Evolutionary conservation across 768 basidiomycete genomes (phyloP).

Genomic region (Podaxis sp.): DNA sequence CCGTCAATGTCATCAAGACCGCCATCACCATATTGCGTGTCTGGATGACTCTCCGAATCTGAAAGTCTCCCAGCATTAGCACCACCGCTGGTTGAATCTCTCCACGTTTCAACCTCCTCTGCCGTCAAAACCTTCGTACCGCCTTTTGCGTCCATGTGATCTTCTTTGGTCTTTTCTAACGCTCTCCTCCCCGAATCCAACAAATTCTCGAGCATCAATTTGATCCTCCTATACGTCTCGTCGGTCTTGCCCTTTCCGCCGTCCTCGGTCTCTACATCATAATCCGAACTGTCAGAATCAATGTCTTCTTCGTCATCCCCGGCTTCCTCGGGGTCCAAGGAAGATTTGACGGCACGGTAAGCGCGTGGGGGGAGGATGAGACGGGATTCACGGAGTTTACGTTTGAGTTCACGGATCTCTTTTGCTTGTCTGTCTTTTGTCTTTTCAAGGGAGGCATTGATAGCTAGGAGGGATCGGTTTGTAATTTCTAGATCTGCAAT

Average conservation of each 20-base stretch:
- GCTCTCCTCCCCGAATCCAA: slow-evolving; percentile 59
- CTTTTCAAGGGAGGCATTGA: slow-evolving; percentile 81
- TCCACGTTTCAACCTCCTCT: slow-evolving; percentile 69
- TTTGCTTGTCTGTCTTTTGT: slow-evolving; percentile 77
- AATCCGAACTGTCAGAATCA: slow-evolving; percentile 40
- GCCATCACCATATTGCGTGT: slow-evolving; percentile 18
- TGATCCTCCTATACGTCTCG: slow-evolving; percentile 62
- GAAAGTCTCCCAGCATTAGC: slow-evolving; percentile 19
- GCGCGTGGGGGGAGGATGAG: slow-evolving; percentile 71
- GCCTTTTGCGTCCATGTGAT: slow-evolving; percentile 47
- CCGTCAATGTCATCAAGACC: slow-evolving; percentile 28
- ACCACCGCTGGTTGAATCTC: slow-evolving; percentile 24
- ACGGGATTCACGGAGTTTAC: slow-evolving; percentile 80
- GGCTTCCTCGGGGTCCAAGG: slow-evolving; percentile 42
- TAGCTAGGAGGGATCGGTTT: slow-evolving; percentile 80
- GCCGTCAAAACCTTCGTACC: slow-evolving; percentile 69
- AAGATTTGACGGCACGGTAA: slow-evolving; percentile 56
- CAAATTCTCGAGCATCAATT: slow-evolving; percentile 60
- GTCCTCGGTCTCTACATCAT: slow-evolving; percentile 22
- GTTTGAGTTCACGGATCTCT: slow-evolving; percentile 83
- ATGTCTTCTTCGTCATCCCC: slow-evolving; percentile 47
- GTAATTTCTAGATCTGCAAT: slow-evolving; percentile 93
- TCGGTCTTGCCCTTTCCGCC: slow-evolving; percentile 39
- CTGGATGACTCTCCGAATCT: slow-evolving; percentile 13
- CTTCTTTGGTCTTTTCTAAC: slow-evolving; percentile 55